These are phyloP conservation scores for Xerocomus potaroensis DNA, from an alignment of 768 basidiomycete genomes.

Conservation along the genomic window DNA sequence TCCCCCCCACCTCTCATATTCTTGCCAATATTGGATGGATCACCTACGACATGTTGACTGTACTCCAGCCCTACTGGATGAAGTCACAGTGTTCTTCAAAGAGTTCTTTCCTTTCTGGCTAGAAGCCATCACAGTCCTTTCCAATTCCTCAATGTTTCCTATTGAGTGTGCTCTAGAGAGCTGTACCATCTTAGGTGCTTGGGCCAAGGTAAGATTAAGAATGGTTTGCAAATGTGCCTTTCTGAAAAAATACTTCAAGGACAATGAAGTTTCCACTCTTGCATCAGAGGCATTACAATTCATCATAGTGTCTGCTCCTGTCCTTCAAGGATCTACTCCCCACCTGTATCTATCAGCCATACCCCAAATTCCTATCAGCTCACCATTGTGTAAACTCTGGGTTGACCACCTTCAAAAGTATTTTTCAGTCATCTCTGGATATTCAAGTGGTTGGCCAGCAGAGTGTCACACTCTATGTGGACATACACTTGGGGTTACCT, in stretches of 20 bases:
- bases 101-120: slow-evolving; percentile 1
- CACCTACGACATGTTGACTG: neutral
- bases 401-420: neutral
- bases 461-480: neutral
- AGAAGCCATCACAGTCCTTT: neutral
- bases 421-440: too few relatives aligned
- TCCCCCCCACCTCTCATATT: too few relatives aligned
- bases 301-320: neutral
- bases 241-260: neutral
- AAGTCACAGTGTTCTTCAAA: slow-evolving; percentile 3
- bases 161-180: neutral
- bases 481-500: too few relatives aligned
- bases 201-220: neutral
- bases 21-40: slow-evolving; percentile 1
- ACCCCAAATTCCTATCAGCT: neutral
- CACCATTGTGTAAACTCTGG: neutral
- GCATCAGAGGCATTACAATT: neutral
- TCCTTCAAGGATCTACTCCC: neutral
- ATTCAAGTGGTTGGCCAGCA: neutral
- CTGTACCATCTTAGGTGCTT: neutral
- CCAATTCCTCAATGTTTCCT: neutral
- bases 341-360: too few relatives aligned
- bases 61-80: neutral
- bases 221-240: neutral
- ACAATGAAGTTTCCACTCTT: neutral